Evolutionary conservation across 257 asterid species (phyloP).

Genomic region (Oldenlandia corymbosa): DNA sequence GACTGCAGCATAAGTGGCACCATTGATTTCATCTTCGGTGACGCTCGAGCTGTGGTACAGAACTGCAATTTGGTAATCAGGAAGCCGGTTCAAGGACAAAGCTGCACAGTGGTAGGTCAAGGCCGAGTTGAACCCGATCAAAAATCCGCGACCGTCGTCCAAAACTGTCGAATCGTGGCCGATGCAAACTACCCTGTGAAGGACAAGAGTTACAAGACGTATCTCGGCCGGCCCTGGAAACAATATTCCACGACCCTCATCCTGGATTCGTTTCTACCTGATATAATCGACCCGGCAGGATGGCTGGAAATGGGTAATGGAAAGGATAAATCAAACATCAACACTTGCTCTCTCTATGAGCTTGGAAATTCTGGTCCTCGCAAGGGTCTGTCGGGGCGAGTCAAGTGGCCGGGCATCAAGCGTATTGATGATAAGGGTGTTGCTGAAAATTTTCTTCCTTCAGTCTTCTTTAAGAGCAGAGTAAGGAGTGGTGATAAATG

Average conservation of each 20-base stretch:
- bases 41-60: conserved; percentile 40
- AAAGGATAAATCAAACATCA: too few relatives aligned
- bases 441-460: too few relatives aligned
- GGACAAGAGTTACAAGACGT: conserved; percentile 16
- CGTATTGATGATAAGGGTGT: too few relatives aligned
- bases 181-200: conserved; percentile 18
- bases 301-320: too few relatives aligned
- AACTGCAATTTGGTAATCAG: conserved; percentile 47
- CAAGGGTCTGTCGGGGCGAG: too few relatives aligned
- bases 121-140: conserved; percentile 33
- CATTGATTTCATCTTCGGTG: conserved; percentile 56
- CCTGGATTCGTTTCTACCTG: conserved; percentile 19
- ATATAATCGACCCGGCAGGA: conserved; percentile 4
- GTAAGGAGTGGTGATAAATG: too few relatives aligned
- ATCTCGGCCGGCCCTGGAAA: conserved; percentile 64
- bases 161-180: conserved; percentile 30
- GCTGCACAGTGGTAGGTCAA: conserved; percentile 53
- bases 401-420: too few relatives aligned
- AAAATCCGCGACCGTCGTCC: conserved; percentile 30
- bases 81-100: conserved; percentile 31
- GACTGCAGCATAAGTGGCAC: conserved; percentile 55
- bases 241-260: conserved; percentile 42
- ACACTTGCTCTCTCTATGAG: too few relatives aligned
- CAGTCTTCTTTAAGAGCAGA: too few relatives aligned
- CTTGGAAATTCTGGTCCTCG: too few relatives aligned